Evolutionary conservation across 2,329 filamentous ascomycete species (phyloP), one percentile per base, ranked within the genome.

Genomic region (Fusarium guadeloupense): DNA sequence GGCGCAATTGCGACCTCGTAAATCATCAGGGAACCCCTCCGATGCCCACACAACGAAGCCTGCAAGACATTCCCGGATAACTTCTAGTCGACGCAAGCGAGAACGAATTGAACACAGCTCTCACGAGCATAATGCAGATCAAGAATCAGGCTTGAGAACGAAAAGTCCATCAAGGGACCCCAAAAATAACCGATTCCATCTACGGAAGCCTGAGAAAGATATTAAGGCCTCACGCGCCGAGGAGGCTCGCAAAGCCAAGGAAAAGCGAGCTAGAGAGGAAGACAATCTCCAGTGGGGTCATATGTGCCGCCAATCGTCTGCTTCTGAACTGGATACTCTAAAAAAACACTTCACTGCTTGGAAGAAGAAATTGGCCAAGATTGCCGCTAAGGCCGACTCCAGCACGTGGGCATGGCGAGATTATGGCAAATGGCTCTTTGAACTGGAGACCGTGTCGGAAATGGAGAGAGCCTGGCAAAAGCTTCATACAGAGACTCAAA

Each of bases 391-490:
- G 7, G 44, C 30, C 28, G 33, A 62, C 12, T 56, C 64, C 8
- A 55, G 40, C 14, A 56, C 59, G 5, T 70, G 68, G 59, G 54
- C 65, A n/a, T 74, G 69, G 69, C 66, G 54, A 8, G 61, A 71
- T 9, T 51, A 68, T 16, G 68, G 65, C 3, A 68, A 64, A 30
- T 72, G 70, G 66, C 55, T 79, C 8, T 70, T 74, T n/a, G 62
- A 71, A 25, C 54, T 71, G 10, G 67, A 73, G 4, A 65, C 49
- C 20, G 46, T 70, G 9, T 61, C 71, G 1, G 58, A 58, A 7
- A 77, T 81, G 73, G 68, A 63, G 19, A 62, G 56, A 10, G 69
- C 70, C 1, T 80, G 79, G 76, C 48, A 68, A 12, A 43, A 44
- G 9, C 45, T 76, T 6, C 64, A 75, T 4, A 9, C 52, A 3